These are phyloP conservation scores for Croton laevigatus DNA, from an alignment of 441 rosid genomes.

Conservation along the genomic window DNA sequence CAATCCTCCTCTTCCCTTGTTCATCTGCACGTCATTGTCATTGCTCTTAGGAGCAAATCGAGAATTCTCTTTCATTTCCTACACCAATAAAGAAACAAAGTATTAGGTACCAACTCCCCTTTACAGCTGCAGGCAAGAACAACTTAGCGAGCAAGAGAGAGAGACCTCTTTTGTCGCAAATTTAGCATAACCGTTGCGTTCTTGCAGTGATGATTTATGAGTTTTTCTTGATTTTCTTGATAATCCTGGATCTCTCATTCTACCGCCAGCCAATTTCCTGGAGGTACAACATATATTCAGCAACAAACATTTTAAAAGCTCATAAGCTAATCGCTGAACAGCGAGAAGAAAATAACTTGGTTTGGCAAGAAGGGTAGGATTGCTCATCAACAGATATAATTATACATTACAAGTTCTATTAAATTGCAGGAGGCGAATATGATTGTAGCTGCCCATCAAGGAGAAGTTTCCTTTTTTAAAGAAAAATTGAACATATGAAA, in stretches of 20 bases:
- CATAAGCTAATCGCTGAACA: not conserved
- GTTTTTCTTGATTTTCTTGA: slow-evolving; percentile 44
- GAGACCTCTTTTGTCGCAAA: slow-evolving; percentile 44
- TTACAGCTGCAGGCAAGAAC: not conserved
- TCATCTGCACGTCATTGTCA: slow-evolving; percentile 1
- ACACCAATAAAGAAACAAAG: slow-evolving; percentile 18
- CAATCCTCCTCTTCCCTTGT: slow-evolving; percentile 30
- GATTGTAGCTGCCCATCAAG: slow-evolving; percentile 10
- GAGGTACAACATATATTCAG: slow-evolving; percentile 19
- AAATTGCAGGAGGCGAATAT: not conserved
- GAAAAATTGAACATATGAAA: not conserved
- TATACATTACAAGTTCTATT: not conserved
- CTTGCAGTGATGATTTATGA: slow-evolving; percentile 42
- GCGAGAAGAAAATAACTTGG: not conserved
- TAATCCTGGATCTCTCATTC: slow-evolving; percentile 43
- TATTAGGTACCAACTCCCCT: slow-evolving; percentile 12
- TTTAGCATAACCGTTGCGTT: slow-evolving; percentile 31
- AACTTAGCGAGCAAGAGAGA: slow-evolving; percentile 2
- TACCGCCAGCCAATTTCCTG: slow-evolving; percentile 61
- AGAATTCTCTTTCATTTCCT: slow-evolving; percentile 34
- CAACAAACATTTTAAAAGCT: not conserved
- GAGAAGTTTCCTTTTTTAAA: not conserved
- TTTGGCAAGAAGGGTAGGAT: not conserved
- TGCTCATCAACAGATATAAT: not conserved
- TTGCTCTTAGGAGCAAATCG: slow-evolving; percentile 18